A percentile compares a stretch with the other conserved stretches of the same genome.
phyloP scores from a whole-genome alignment of 176 grass and related monocot species.

The Urochloa ruziziensis region DNA sequence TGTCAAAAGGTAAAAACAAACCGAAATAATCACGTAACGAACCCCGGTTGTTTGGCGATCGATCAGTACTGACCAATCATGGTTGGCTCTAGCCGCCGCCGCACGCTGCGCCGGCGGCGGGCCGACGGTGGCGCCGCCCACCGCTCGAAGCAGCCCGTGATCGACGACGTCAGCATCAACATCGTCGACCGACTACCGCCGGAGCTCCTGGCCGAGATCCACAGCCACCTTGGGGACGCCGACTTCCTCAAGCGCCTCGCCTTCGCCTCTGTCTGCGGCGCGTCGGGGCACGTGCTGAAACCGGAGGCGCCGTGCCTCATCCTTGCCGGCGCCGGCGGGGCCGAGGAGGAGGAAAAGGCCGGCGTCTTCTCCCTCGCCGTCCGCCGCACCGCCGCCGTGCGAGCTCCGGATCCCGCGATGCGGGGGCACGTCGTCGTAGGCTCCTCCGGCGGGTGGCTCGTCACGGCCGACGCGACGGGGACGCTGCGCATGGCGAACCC shows the following conservation, averaged over 20 bases:
- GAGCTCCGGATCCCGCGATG: not conserved
- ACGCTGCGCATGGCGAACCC: not conserved
- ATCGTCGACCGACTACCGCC: not conserved
- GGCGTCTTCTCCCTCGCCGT: not conserved
- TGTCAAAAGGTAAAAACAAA: too few species aligned
- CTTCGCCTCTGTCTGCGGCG: not conserved
- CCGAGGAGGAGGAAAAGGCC: too few species aligned
- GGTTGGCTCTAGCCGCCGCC: too few species aligned
- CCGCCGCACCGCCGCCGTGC: not conserved
- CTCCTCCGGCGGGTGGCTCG: not conserved
- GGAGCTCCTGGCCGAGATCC: not conserved
- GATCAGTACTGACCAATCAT: too few species aligned
- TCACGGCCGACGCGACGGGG: not conserved
- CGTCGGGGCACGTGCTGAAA: not conserved
- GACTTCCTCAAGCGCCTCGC: not conserved
- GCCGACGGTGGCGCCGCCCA: too few species aligned
- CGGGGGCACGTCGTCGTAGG: not conserved
- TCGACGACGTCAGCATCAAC: not conserved
- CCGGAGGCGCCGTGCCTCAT: not conserved
- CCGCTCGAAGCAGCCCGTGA: too few species aligned
- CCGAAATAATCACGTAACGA: too few species aligned
- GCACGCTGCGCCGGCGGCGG: too few species aligned
- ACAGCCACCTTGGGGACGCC: not conserved
- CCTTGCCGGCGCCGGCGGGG: not conserved
- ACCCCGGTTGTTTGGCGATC: too few species aligned